Base-by-base conservation (phyloP, 192 early-diverging fungal genomes). In the Backusella psychrophila region DNA sequence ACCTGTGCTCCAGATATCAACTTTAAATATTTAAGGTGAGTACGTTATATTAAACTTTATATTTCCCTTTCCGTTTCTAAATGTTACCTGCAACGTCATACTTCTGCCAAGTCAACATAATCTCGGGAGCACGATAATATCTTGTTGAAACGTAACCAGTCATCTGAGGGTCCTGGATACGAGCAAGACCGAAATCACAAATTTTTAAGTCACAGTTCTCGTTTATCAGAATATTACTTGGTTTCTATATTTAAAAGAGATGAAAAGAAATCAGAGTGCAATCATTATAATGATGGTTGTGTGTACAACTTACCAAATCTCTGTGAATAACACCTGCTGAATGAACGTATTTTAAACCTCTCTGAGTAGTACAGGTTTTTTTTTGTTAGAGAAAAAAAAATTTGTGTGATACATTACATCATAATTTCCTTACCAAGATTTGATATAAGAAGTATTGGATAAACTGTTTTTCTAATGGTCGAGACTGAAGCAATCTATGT, bases 161-260 rank as follows among this genome's bases (percentile, higher is more conserved):
- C 96, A 98, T 98, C 80, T 96, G 94, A 74, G 93, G 91, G 77
- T 97, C 96, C 71, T 95, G 93, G 39, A 97, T 91, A 73, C 97
- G 92, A 1, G 97, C 97, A 69, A 99, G 83, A 1, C 97, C 97
- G 83, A 99, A 96, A 82, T 99, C 97, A 83, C 96, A 97, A 77
- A 99, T 99, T 87, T 96, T 99, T 56, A 99, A 87, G 80, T 99
- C 97, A 81, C 97, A 97, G 86, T 99, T 96, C 77, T 96, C 96
- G 79, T 97, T 97, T 75, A 99, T 91, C 26, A 99, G 89, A 83
- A 99, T 95, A 77, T 99, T 99, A 81, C 92, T 93, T 21, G 97
- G 97, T 89, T 96, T 96, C 87, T 88, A 73, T 56, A n/a, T 23
- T 67, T 49, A n/a, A 63, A 63, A 26, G 11, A 26, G 19, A 19